These are phyloP conservation scores for Dichotomopilus funicola DNA, from an alignment of 2,329 filamentous ascomycete genomes.

Conservation along the genomic window DNA sequence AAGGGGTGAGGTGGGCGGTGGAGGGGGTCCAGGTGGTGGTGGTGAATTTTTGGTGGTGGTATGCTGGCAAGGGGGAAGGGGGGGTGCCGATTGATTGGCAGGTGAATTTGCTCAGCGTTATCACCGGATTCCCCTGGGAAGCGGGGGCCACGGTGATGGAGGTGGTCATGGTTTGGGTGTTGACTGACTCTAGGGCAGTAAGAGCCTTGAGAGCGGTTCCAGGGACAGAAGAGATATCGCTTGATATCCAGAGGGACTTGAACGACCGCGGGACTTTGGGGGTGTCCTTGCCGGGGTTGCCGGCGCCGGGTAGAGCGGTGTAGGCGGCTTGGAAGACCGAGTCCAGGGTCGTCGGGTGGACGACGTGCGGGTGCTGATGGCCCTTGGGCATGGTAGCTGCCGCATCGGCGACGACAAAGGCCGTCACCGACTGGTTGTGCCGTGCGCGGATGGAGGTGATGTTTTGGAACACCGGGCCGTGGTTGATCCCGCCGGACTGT, in stretches of 20 bases:
- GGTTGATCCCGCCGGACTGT: slow-evolving; percentile 15
- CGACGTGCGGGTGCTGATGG: slow-evolving; percentile 18
- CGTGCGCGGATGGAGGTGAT: slow-evolving; percentile 19
- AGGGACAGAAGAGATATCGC: slow-evolving; percentile 24
- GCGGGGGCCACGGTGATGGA: slow-evolving; percentile 14
- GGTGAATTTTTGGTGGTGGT: slow-evolving; percentile 19
- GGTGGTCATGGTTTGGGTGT: slow-evolving; percentile 17
- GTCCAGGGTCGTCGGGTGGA: slow-evolving; percentile 24
- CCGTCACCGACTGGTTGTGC: slow-evolving; percentile 16
- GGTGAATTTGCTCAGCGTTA: slow-evolving; percentile 17
- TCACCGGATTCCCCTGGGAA: slow-evolving; percentile 1
- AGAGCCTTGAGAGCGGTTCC: slow-evolving; percentile 20
- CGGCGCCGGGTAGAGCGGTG: slow-evolving; percentile 17
- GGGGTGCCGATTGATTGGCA: slow-evolving; percentile 19
- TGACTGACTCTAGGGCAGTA: slow-evolving; percentile 12
- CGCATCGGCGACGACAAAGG: slow-evolving; percentile 20
- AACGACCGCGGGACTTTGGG: slow-evolving; percentile 34
- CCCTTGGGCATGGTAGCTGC: slow-evolving; percentile 18
- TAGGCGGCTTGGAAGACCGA: slow-evolving; percentile 22
- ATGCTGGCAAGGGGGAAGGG: background rate
- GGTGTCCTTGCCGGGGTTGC: slow-evolving; percentile 7
- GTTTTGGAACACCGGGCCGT: slow-evolving; percentile 24
- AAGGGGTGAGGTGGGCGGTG: slow-evolving; percentile 15
- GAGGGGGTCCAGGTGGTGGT: slow-evolving; percentile 19
- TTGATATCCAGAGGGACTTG: slow-evolving; percentile 34